Conservation (phyloP, 1,284 basidiomycete species). For the Sporisorium reilianum region DNA sequence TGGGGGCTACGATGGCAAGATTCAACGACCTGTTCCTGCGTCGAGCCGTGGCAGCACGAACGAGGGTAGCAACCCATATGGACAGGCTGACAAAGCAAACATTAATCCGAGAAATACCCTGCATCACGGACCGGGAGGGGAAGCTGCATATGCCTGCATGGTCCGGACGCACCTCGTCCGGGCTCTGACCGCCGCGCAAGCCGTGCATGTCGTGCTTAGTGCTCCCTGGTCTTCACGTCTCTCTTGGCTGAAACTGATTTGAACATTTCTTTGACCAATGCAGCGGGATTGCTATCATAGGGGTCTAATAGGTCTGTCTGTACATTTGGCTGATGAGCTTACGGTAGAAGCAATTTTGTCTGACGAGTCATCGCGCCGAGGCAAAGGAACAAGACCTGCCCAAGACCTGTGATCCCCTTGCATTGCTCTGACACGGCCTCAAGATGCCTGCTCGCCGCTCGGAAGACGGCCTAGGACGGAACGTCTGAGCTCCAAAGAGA, state of each 20-base stretch:
- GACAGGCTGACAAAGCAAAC: not conserved
- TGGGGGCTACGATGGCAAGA: not conserved
- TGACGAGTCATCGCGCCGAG: too few relatives aligned
- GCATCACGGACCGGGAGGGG: slow-evolving; percentile 5
- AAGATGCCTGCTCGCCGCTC: too few relatives aligned
- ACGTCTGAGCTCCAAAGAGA: not conserved
- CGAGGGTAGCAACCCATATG: not conserved
- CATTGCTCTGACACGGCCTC: too few relatives aligned
- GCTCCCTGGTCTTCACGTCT: too few relatives aligned
- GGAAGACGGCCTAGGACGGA: not conserved
- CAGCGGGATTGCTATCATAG: too few relatives aligned
- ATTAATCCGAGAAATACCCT: not conserved
- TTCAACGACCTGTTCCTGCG: not conserved
- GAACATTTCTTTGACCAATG: too few relatives aligned
- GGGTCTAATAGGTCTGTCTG: too few relatives aligned
- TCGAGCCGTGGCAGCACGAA: not conserved
- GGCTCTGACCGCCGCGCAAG: not conserved
- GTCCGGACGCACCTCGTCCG: not conserved
- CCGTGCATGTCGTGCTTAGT: not conserved
- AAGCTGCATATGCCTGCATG: not conserved
- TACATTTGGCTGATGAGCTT: too few relatives aligned
- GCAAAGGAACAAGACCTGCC: too few relatives aligned
- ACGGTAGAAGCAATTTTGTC: too few relatives aligned
- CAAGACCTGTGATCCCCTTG: too few relatives aligned
- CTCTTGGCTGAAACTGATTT: too few relatives aligned